phyloP scores from a whole-genome alignment of 2,329 filamentous ascomycete species.

The Lasiodiplodia sp. region DNA sequence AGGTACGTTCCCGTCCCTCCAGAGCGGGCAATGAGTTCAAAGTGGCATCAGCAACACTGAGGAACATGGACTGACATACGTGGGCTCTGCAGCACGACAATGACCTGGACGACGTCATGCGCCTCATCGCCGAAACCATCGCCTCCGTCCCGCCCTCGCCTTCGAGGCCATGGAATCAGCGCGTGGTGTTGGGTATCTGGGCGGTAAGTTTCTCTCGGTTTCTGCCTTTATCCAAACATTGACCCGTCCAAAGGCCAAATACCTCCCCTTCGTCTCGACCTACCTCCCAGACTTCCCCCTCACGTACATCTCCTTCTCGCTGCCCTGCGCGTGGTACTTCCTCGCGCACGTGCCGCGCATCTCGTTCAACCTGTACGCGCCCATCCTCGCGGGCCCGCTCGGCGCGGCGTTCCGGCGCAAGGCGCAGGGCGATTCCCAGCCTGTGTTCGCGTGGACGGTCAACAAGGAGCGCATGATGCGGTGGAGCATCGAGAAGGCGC shows the following conservation, averaged over 20 bases:
- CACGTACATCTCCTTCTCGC: slow-evolving; percentile 73
- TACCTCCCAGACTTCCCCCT: slow-evolving; percentile 70
- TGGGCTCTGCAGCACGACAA: slow-evolving; percentile 66
- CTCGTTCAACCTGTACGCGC: slow-evolving; percentile 79
- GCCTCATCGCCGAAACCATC: slow-evolving; percentile 70
- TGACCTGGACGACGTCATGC: slow-evolving; percentile 73
- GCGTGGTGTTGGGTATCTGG: slow-evolving; percentile 86
- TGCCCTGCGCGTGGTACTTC: slow-evolving; percentile 74
- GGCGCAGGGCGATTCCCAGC: slow-evolving; percentile 62
- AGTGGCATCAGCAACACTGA: too few relatives aligned
- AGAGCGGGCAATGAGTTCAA: neutral
- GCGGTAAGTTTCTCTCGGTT: slow-evolving; percentile 65
- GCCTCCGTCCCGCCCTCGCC: slow-evolving; percentile 55
- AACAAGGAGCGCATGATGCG: slow-evolving; percentile 81
- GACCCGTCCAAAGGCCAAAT: slow-evolving; percentile 71
- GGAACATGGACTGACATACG: neutral
- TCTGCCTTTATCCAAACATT: too few relatives aligned
- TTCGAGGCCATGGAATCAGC: slow-evolving; percentile 70
- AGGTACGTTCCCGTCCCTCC: slow-evolving; percentile 60
- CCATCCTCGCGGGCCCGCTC: slow-evolving; percentile 70
- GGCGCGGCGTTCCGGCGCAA: slow-evolving; percentile 72
- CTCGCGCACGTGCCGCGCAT: slow-evolving; percentile 69
- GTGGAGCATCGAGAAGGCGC: slow-evolving; percentile 71
- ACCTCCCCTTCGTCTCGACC: slow-evolving; percentile 68
- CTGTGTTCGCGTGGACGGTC: slow-evolving; percentile 84